These are phyloP conservation scores for Phytophthora megakarya DNA, from an alignment of 352 stramenopile genomes.

Conservation along the genomic window DNA sequence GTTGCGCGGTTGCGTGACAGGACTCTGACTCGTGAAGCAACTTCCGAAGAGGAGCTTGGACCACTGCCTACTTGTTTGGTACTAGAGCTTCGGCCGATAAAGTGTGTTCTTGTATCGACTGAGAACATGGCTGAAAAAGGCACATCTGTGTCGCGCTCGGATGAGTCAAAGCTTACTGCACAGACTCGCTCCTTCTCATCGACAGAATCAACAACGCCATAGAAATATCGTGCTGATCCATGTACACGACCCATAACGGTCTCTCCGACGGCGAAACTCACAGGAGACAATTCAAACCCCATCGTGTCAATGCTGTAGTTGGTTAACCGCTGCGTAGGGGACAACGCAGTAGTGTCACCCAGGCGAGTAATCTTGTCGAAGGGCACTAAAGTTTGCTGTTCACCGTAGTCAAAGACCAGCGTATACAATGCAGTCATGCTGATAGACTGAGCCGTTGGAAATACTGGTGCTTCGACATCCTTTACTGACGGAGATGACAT, in stretches of 20 bases:
- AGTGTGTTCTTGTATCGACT: conserved; percentile 52
- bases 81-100: conserved; percentile 43
- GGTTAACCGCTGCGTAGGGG: conserved; percentile 65
- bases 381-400: conserved; percentile 55
- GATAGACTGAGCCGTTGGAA: conserved; percentile 15
- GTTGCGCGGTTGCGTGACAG: conserved; percentile 10
- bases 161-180: conserved; percentile 73
- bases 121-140: conserved; percentile 78
- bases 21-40: conserved; percentile 18
- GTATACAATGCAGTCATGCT: conserved; percentile 42
- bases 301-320: conserved; percentile 83
- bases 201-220: conserved; percentile 59
- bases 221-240: conserved; percentile 62
- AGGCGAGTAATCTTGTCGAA: conserved; percentile 57
- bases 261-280: conserved; percentile 60
- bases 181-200: conserved; percentile 64
- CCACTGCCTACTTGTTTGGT: conserved; percentile 43
- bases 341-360: conserved; percentile 57
- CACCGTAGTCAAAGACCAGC: conserved; percentile 76
- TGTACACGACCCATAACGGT: conserved; percentile 65
- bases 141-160: conserved; percentile 60
- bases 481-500: conserved; percentile 6
- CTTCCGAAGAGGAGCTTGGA: conserved; percentile 48
- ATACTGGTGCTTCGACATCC: not conserved
- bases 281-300: conserved; percentile 67